Evolutionary conservation across 768 basidiomycete species (phyloP), one percentile per base, ranked within the genome.

Genomic region (Boletus edulis): DNA sequence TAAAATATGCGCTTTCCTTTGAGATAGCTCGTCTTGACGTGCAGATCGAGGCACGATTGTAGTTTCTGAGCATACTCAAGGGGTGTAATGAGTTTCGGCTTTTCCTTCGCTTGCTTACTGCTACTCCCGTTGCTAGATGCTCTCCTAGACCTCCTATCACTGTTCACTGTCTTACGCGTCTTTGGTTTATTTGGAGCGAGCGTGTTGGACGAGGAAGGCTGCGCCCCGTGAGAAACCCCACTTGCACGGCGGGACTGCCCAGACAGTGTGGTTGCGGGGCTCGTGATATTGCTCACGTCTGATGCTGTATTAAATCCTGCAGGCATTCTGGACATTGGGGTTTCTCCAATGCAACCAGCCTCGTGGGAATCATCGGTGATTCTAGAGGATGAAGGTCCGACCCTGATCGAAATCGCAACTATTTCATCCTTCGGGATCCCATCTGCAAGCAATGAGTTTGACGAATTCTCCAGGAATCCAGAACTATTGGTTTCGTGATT

Each of bases 1-100:
- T 84, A 87, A 62, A 81, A 83, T 32, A 89, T 80, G 45, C 69
- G 72, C 62, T 77, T 81, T 22, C 83, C 83, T 44, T 72, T 70
- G 20, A 88, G 73, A 61, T 78, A 80, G 31, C 52, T 56, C 20
- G 57, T 57, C 54, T 61, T 69, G 56, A 52, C 57, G 14, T 60
- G 55, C 42, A 60, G 45, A 41, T 63, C 59, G 52, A 59, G 56
- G 41, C 72, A 66, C 5, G 72, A 72, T 27, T 75, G 72, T 15
- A 85, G 67, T 57, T 71, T 77, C 61, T 73, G 74, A 4, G 82
- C 85, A 60, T 80, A 87, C 57, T 84, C 80, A 4, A 73, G 67
- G 3, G 83, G 82, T 2, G 75, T 79, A 51, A 81, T 58, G 14
- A 72, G 71, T 45, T 69, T 61, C 37, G 70, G 72, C 55, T 78